Percentiles rank a stretch among this genome's conserved stretches.
Conservation (phyloP, 73 alveolate genomes). For the Paramecium biaurelia region DNA sequence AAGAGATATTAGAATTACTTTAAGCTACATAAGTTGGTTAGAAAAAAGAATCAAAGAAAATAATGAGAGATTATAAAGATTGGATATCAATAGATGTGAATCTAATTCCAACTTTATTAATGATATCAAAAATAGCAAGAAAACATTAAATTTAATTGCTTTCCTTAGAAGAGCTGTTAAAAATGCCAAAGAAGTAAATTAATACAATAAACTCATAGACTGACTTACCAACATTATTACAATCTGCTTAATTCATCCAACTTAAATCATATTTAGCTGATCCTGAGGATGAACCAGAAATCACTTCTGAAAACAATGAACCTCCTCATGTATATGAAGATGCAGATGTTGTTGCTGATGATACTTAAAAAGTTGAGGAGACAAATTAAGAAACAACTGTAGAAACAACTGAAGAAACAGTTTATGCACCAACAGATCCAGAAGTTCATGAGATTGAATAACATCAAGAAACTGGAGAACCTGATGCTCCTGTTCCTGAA, state of each 20-base stretch:
- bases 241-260: conserved; percentile 40
- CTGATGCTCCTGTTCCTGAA: conserved; percentile 18
- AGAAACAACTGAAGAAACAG: not conserved
- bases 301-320: not conserved
- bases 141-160: not conserved
- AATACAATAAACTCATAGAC: not conserved
- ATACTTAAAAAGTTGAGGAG: not conserved
- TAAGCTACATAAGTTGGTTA: conserved; percentile 36
- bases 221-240: conserved; percentile 31
- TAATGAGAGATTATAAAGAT: not conserved
- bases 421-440: not conserved
- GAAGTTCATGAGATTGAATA: conserved; percentile 24
- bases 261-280: conserved; percentile 36
- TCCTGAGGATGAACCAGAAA: not conserved
- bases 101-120: conserved; percentile 38
- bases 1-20: conserved; percentile 38
- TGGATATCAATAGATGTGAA: conserved; percentile 42
- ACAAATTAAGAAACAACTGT: not conserved
- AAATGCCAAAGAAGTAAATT: conserved; percentile 38
- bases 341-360: not conserved
- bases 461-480: not conserved
- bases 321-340: conserved; percentile 26
- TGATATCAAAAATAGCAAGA: conserved; percentile 31
- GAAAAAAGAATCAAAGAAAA: conserved; percentile 46
- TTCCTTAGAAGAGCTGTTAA: conserved; percentile 40